Base-by-base conservation (phyloP, 805 yeast species). In the Diddensiella santjacobensis region DNA sequence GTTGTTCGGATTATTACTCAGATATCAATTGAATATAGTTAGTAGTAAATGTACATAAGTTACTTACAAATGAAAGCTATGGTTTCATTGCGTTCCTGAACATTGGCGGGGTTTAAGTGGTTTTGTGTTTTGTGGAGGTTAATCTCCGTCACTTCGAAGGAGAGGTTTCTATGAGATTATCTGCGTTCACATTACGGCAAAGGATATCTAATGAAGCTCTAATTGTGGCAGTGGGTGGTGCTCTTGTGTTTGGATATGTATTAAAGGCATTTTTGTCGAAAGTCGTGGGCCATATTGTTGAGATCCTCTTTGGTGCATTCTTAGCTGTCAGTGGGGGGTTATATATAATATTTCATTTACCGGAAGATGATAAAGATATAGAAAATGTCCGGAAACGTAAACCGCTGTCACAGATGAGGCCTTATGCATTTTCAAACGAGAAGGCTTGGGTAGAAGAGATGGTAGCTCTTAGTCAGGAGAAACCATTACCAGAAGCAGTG, bases 401-500 rank as follows among this genome's bases (percentile, higher is more conserved):
- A n/a, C 40, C 39, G 5, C 19, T 44, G 30, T 26, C 19, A n/a
- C 26, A 26, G 13, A n/a, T 31, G 20, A 30, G 20, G n/a, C 35
- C 33, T 11, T 50, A 43, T 44, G 40, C 49, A 17, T 51, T 51
- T 33, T 10, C 39, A 13, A 42, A 40, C 30, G 37, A 29, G 10
- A 36, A 30, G 15, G 37, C 19, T 3, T 53, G 57, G 57, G 38
- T 22, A 6, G n/a, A 35, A 8, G 57, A 51, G 39, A 26, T 53
- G 40, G 33, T 42, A 18, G 20, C n/a, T 10, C 46, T 53, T 26
- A 23, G 46, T 24, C 19, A 19, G 18, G 51, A 51, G 11, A 48
- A 42, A 35, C 49, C 52, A 17, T 41, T 43, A 8, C 52, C 50
- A n/a, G 3, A 3, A 19, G 23, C 56, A 6, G 39, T 50, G 22